Evolutionary conservation across 306 rosid genomes (phyloP), one percentile per base, ranked within the genome.

Genomic region (Quercus rubra): DNA sequence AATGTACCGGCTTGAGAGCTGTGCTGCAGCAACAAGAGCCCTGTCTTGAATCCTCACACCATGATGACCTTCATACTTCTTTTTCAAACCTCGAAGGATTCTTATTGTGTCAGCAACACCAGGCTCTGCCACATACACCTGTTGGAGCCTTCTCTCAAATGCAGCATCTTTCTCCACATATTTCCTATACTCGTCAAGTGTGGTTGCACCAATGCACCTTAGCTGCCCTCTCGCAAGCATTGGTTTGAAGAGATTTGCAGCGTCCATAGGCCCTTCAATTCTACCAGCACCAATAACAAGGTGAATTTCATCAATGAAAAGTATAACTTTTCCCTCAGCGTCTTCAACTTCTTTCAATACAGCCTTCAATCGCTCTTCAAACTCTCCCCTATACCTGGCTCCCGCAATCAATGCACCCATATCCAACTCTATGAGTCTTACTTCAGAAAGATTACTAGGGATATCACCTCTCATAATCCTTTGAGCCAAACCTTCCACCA

Each of bases 201-300:
- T 94, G 10, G 99, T 94, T 4, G 99, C 99, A 1, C 99, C 99
- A 63, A 94, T 94, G 71, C 99, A 94, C 31, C 97, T 71, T 1
- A 94, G 95, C 68, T 92, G 99, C 43, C 99, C 99, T 4, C 99
- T 88, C 12, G 99, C 99, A 17, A 94, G 95, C 99, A 94, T 94
- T 1, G 99, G 99, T 75, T 94, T 92, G 28, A 92, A 85, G 3
- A 94, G 89, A 27, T 92, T 94, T 0, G 99, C 99, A 18, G 99
- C 99, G 84, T 94, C 99, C 99, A 92, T 94, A 2, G 99, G 90
- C 1, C 99, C 99, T 28, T 92, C 99, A 0, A 90, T 80, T 55
- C 92, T 49, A 25, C 99, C 99, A 6, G 99, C 97, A 57, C 99
- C 99, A 71, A 94, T 93, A 35, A 94, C 99, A 46, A 94, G 75